A percentile compares a stretch with the other conserved stretches of the same genome.
phyloP scores from a whole-genome alignment of 1,284 basidiomycete species.

The Laetiporus sulphureus region DNA sequence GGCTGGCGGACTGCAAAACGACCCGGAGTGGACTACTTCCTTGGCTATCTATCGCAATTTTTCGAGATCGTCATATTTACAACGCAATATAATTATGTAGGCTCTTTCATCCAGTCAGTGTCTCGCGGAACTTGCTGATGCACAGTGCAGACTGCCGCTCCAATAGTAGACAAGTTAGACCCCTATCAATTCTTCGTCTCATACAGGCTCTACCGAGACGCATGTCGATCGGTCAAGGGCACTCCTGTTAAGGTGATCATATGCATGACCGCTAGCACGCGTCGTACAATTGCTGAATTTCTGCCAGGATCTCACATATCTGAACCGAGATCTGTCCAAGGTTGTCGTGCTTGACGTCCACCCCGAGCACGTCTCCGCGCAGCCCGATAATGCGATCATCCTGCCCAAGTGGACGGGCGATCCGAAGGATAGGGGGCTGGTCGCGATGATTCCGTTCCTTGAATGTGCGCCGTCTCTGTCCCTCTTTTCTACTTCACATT shows the following conservation, averaged over 20 bases:
- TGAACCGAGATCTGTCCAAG: conserved; percentile 91
- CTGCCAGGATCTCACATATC: conserved; percentile 76
- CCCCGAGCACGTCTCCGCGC: conserved; percentile 68
- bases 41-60: conserved; percentile 94
- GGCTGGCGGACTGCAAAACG: conserved; percentile 92
- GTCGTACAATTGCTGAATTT: background rate
- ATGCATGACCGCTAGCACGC: background rate
- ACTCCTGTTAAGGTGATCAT: conserved; percentile 68
- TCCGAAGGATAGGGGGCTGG: conserved; percentile 69
- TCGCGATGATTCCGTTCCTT: conserved; percentile 94
- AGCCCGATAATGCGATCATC: conserved; percentile 89
- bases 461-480: conserved; percentile 64
- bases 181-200: conserved; percentile 87
- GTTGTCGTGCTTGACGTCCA: conserved; percentile 87
- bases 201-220: conserved; percentile 89
- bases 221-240: conserved; percentile 75
- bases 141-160: conserved; percentile 66
- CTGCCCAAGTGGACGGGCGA: conserved; percentile 88
- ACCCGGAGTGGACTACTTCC: conserved; percentile 96
- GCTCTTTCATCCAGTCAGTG: conserved; percentile 26
- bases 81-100: conserved; percentile 81
- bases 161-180: conserved; percentile 93
- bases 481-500: conserved; percentile 5
- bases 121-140: background rate
- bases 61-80: conserved; percentile 98